Evolutionary conservation across 1,284 basidiomycete species (phyloP), one percentile per base, ranked within the genome.

Genomic region (Irpex sp.): DNA sequence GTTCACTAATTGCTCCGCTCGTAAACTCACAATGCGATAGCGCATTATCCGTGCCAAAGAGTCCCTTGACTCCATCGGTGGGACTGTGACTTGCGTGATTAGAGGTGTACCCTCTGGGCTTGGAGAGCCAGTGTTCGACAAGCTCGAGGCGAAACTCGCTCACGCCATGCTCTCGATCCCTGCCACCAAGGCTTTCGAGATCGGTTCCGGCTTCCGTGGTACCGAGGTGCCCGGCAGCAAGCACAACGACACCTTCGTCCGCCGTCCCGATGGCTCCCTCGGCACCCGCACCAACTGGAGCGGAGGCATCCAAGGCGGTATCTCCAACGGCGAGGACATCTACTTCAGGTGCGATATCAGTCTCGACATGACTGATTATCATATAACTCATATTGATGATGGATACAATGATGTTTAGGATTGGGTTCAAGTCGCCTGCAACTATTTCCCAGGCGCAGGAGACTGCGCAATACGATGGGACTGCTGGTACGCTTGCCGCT

Each of bases 111-210:
- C 97, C 49, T 79, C 90, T 17, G 97, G 97, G 2, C 86, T 99
- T 44, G 97, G 97, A 62, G 97, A 99, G 77, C 97, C 97, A 55
- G 93, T 94, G 63, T 99, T 99, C 76, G 96, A 99, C 85, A 99
- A 99, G 81, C 90, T 99, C 74, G 97, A 98, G 77, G 97, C 97
- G 38, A 88, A 89, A 70, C 88, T 99, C 64, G 97, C 87, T 2
- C 97, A 99, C 75, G 97, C 97, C 15, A 99, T 99, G 96, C 86
- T 99, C 63, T 96, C 93, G 65, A 98, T 99, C 73, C 97, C 97
- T 38, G 97, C 97, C 5, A 99, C 97, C 63, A 99, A 99, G 76
- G 96, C 88, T 3, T 99, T 99, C 76, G 97, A 99, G 79, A 91
- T 99, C 69, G 97, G 97, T 57, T 97, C 94, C 31, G 97, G 97